Conservation (phyloP, 108 stramenopile species). For the Aurantiochytrium sp. region DNA sequence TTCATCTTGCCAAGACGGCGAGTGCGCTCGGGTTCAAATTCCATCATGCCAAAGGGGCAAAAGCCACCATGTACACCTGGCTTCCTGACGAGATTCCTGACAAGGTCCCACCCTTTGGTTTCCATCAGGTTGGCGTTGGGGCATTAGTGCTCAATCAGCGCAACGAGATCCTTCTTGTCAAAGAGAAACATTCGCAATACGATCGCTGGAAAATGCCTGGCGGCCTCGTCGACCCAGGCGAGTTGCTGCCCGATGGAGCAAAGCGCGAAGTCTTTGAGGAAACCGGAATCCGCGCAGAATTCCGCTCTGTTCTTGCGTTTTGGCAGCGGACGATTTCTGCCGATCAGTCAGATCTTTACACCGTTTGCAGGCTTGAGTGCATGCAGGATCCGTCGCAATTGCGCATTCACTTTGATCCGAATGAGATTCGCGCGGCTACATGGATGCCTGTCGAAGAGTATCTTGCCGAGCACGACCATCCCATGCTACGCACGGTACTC, state of each 20-base stretch:
- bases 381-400: neutral
- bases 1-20: neutral
- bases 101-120: slow-evolving; percentile 17
- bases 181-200: neutral
- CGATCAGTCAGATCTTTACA: neutral
- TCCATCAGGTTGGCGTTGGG: neutral
- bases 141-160: slow-evolving; percentile 16
- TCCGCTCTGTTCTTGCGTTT: slow-evolving; percentile 60
- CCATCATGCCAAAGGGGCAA: slow-evolving; percentile 24
- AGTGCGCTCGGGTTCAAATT: slow-evolving; percentile 24
- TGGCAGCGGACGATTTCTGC: slow-evolving; percentile 46
- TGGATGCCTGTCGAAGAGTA: slow-evolving; percentile 5
- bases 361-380: neutral
- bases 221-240: slow-evolving; percentile 68
- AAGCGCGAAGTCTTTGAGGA: slow-evolving; percentile 76
- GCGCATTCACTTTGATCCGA: neutral
- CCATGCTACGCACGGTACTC: neutral
- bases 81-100: neutral
- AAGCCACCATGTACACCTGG: slow-evolving; percentile 15
- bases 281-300: slow-evolving; percentile 64
- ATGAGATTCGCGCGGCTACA: neutral
- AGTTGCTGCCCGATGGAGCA: slow-evolving; percentile 64
- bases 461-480: neutral
- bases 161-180: slow-evolving; percentile 15
- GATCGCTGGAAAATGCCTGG: slow-evolving; percentile 71